Evolutionary conservation across 768 basidiomycete species (phyloP), one percentile per base, ranked within the genome.

Genomic region (Serpula lacrymans): DNA sequence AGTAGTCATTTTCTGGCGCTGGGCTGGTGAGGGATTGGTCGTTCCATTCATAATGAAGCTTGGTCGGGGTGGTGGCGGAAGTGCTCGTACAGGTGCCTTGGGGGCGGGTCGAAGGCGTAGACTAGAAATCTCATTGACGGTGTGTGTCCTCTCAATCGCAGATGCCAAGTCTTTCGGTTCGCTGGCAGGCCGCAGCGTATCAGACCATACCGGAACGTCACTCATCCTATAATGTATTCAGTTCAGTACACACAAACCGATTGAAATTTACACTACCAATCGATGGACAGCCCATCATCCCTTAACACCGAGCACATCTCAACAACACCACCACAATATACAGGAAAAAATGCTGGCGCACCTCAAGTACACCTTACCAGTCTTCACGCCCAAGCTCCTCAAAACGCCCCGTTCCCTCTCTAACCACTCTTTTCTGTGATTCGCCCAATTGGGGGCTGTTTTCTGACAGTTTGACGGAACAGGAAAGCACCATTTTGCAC

Each of bases 231-330:
- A 9, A 22, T 13, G 18, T 52, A 16, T 40, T 46, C 28, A 20
- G 41, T 24, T 22, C 4, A 13, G 13, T n/a, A 4, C 0, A 13
- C 4, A 11, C 27, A 6, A 6, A 18, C 4, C 16, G 31, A 34
- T 12, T 25, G 3, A 22, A 20, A 2, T 21, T 6, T 24, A 18
- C n/a, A 43, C 35, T 26, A 64, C 60, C 60, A 62, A 38, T 62
- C 62, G 20, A 62, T 45, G 20, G 50, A 39, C 36, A 62, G 37
- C 16, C 58, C 60, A n/a, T 62, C 62, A 14, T 58, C 60, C 34
- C 60, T 59, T 6, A 26, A 17, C 14, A 7, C 28, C 29, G 14
- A 36, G 23, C 39, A 20, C 13, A n/a, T 9, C 27, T n/a, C n/a
- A n/a, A n/a, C n/a, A n/a, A n/a, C n/a, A n/a, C n/a, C n/a, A n/a